Evolutionary conservation across 306 rosid species (phyloP).

Genomic region (Lablab purpureus): DNA sequence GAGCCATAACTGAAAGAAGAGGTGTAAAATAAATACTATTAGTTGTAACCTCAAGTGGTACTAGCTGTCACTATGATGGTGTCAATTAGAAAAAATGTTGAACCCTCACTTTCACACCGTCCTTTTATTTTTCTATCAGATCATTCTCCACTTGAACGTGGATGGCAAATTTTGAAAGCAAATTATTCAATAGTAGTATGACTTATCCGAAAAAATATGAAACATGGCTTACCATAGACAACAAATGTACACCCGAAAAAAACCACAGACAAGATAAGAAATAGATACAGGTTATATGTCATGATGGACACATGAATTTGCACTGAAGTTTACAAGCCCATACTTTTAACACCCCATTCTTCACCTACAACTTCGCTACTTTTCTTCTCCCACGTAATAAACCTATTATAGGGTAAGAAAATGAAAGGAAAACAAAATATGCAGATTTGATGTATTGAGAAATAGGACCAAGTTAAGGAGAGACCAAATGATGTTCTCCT

Average conservation of each 20-base stretch:
- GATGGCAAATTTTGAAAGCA: not conserved
- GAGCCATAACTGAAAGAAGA: not conserved
- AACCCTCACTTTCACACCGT: not conserved
- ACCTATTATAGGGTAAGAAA: conserved; percentile 23
- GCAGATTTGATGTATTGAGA: conserved; percentile 8
- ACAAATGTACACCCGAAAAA: not conserved
- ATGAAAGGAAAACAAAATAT: not conserved
- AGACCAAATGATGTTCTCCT: conserved; percentile 27
- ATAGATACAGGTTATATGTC: conserved; percentile 41
- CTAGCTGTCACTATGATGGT: not conserved
- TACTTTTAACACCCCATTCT: conserved; percentile 9
- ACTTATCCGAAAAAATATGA: not conserved
- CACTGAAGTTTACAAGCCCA: conserved; percentile 28
- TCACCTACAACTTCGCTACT: conserved; percentile 15
- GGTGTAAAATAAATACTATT: not conserved
- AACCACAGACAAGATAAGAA: conserved; percentile 11
- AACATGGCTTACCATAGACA: not conserved
- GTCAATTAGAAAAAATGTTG: not conserved
- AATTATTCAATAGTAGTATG: not conserved
- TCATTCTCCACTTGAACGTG: not conserved
- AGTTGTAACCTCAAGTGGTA: not conserved
- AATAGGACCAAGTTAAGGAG: conserved; percentile 18
- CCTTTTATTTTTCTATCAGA: not conserved
- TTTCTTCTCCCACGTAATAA: conserved; percentile 21
- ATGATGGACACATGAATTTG: conserved; percentile 41